Base-by-base conservation (phyloP, 2,329 filamentous ascomycete genomes). In the Metarhizium brunneum region DNA sequence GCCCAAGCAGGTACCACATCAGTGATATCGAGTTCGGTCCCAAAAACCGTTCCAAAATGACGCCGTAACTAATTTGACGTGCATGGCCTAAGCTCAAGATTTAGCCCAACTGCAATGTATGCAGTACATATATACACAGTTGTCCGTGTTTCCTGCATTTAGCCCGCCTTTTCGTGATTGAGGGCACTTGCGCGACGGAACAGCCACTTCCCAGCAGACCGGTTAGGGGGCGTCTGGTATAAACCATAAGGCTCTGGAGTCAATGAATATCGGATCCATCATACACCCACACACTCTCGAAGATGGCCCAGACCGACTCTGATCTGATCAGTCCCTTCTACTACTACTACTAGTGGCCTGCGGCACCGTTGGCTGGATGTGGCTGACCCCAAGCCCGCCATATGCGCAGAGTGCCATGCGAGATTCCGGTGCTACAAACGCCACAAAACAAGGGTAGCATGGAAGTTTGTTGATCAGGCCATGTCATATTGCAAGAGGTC, bases 371-470 rank as follows among this genome's bases (percentile, higher is more conserved):
- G 25, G 45, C 45, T 18, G 47, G 38, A 47, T 29, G 42, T 51
- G 48, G 54, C 54, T 55, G 54, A 45, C n/a, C 6, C 40, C 50
- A 43, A 50, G 20, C 47, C n/a, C 53, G 47, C 30, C 45, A 52
- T 56, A n/a, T 20, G 55, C 55, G 53, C 53, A 50, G 54, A 53
- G 47, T 58, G 54, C 56, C 59, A 61, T 58, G 59, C 59, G 59
- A 61, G 52, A 51, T 57, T 60, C 58, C 56, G 56, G 50, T 36
- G 54, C 58, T 56, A 60, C 55, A 43, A 58, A 47, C 58, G 59
- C 57, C 59, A 60, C 58, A 51, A 45, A 40, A 30, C 47, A 6
- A 52, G n/a, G 35, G 30, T 20, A 47, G 18, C n/a, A 7, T 30
- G 30, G 50, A 20, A 45, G 45, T 5, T 13, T 48, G 6, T 18